Base-by-base conservation (phyloP, 2,329 filamentous ascomycete species). In the Fusarium sp. region DNA sequence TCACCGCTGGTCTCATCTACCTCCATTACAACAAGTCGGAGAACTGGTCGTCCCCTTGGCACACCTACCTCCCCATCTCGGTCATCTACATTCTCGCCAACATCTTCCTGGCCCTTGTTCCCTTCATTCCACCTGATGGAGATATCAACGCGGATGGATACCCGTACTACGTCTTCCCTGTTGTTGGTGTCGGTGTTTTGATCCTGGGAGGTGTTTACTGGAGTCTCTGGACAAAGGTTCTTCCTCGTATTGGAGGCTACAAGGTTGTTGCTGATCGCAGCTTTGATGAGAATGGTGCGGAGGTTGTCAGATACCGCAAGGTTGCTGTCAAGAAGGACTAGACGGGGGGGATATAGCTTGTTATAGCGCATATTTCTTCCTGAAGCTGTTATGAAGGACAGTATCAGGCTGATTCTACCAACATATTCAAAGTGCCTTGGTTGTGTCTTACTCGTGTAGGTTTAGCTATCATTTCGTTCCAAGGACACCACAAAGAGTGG, bases 91-190 rank as follows among this genome's bases (percentile, higher is more conserved):
- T 89, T 2, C 78, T 89, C 6, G 82, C 84, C 72, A 90, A 90
- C 72, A 77, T 87, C 29, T 89, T 89, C 70, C 82, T 90, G 10
- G 85, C 85, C 3, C 40, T 89, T 0, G 87, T 88, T 0, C 89
- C 89, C 0, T 90, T 91, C 64, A 85, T 91, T 52, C 88, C 89
- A 2, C 89, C 88, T 0, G 82, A 83, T 36, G 85, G 83, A 2
- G 84, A 82, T 73, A 86, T 84, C 82, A 83, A 85, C 60, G 84
- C 84, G 1, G 84, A 86, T 14, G 85, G 86, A 0, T 90, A 90
- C 45, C 87, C 88, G 2, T 90, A 90, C 81, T 91, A 88, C 66
- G 81, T 89, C 0, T 89, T 89, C 73, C 88, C 88, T 0, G 83
- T 89, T 0, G 88, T 90, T 1, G 88, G 88, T 0, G 84, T 89